These are phyloP conservation scores for Zopfia rhizophila DNA, from an alignment of 2,329 filamentous ascomycete genomes.

Conservation along the genomic window DNA sequence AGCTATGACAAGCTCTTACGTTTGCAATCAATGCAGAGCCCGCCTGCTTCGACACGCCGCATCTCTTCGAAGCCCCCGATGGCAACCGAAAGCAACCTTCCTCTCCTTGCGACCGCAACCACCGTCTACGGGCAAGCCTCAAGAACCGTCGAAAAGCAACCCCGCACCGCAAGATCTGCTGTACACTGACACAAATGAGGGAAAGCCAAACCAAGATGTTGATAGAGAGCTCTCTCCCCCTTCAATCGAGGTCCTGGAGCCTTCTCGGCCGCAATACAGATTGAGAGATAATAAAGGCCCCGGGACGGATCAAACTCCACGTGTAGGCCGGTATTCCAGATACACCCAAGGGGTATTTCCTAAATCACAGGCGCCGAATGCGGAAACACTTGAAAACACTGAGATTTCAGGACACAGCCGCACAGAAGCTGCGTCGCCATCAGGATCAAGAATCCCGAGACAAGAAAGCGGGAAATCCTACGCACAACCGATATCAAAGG, in stretches of 20 bases:
- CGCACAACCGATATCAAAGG: slow-evolving; percentile 16
- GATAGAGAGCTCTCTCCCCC: too few relatives aligned
- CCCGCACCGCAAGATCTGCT: slow-evolving; percentile 16
- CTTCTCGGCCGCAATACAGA: neutral
- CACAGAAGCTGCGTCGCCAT: too few relatives aligned
- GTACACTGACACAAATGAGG: slow-evolving; percentile 16
- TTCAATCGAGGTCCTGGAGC: neutral
- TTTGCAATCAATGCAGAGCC: slow-evolving; percentile 46
- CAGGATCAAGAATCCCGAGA: neutral
- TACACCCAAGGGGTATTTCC: slow-evolving; percentile 5
- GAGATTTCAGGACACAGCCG: too few relatives aligned
- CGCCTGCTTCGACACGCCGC: slow-evolving; percentile 29
- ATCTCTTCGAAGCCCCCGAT: slow-evolving; percentile 31
- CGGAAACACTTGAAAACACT: neutral
- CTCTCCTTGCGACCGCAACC: slow-evolving; percentile 33
- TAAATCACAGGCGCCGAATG: neutral
- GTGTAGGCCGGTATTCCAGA: slow-evolving; percentile 32
- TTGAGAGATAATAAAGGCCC: neutral
- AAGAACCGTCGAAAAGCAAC: too few relatives aligned
- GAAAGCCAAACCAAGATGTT: slow-evolving; percentile 5
- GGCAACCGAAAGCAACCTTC: slow-evolving; percentile 45
- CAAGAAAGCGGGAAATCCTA: neutral
- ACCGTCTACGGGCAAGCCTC: too few relatives aligned
- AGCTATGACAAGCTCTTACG: slow-evolving; percentile 45
- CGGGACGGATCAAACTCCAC: neutral